Conservation (phyloP, 345 rosid genomes). For the Clausena lansium region DNA sequence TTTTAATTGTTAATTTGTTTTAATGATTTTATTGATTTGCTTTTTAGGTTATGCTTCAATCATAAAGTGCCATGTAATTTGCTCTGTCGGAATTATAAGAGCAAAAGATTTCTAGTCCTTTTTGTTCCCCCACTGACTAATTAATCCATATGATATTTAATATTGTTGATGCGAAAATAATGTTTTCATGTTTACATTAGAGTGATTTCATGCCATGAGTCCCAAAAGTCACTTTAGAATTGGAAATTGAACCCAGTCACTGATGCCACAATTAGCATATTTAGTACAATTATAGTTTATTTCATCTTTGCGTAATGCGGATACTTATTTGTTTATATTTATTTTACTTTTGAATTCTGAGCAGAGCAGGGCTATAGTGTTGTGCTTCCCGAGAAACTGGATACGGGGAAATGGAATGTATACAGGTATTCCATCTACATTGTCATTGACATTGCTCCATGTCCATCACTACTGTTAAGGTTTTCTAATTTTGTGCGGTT, state of each 20-base stretch:
- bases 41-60: too few species aligned
- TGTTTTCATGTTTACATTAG: background rate
- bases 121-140: background rate
- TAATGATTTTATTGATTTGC: too few species aligned
- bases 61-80: background rate
- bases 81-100: background rate
- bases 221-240: conserved; percentile 6
- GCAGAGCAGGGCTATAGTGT: conserved; percentile 86
- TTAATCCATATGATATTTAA: too few species aligned
- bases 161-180: too few species aligned
- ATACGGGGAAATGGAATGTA: conserved; percentile 89
- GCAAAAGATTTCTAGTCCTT: background rate
- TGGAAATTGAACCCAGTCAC: background rate
- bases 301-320: background rate
- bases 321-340: background rate
- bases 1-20: too few species aligned
- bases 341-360: conserved; percentile 18
- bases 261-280: background rate
- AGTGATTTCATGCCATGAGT: background rate
- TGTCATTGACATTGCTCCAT: background rate
- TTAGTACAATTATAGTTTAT: background rate
- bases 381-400: conserved; percentile 92
- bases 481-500: background rate
- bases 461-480: background rate
- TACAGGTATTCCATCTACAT: conserved; percentile 50